These are phyloP conservation scores for Ilyonectria robusta DNA, from an alignment of 2,329 filamentous ascomycete species.

Conservation along the genomic window DNA sequence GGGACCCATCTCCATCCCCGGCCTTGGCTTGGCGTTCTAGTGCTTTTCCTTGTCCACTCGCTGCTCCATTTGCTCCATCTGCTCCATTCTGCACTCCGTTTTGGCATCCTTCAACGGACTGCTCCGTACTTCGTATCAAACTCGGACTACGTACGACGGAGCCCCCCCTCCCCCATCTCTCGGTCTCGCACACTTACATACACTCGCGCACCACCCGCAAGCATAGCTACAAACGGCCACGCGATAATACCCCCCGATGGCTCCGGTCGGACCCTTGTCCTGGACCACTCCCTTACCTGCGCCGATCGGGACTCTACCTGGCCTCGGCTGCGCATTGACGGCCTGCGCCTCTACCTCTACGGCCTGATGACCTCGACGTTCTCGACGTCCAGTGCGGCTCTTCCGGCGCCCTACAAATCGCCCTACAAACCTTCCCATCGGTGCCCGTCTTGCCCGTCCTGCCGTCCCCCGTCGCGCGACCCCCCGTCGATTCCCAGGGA, in stretches of 20 bases:
- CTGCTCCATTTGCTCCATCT: neutral
- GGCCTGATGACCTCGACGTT: constrained; percentile 29
- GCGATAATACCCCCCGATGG: constrained; percentile 23
- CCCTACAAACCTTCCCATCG: constrained; percentile 30
- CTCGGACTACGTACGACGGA: constrained; percentile 5
- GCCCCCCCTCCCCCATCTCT: constrained; percentile 2
- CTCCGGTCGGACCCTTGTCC: constrained; percentile 30
- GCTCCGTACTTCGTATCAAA: neutral
- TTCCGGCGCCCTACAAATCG: constrained; percentile 32
- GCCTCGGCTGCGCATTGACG: constrained; percentile 12
- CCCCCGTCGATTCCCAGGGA: constrained; percentile 16
- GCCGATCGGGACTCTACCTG: constrained; percentile 32
- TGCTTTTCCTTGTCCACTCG: constrained; percentile 20
- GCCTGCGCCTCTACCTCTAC: constrained; percentile 7
- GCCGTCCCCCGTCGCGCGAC: constrained; percentile 18
- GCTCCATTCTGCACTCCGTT: constrained; percentile 10
- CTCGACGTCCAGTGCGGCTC: constrained; percentile 37
- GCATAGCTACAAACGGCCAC: constrained; percentile 8
- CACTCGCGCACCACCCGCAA: neutral
- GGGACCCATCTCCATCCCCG: constrained; percentile 15
- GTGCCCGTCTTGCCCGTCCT: constrained; percentile 24
- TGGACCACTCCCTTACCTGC: constrained; percentile 26
- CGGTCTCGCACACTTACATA: neutral
- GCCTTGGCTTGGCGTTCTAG: constrained; percentile 9
- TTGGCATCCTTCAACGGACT: constrained; percentile 6